Evolutionary conservation across 2,329 filamentous ascomycete species (phyloP), one percentile per base, ranked within the genome.

Genomic region (Allantophomopsis lycopodina): DNA sequence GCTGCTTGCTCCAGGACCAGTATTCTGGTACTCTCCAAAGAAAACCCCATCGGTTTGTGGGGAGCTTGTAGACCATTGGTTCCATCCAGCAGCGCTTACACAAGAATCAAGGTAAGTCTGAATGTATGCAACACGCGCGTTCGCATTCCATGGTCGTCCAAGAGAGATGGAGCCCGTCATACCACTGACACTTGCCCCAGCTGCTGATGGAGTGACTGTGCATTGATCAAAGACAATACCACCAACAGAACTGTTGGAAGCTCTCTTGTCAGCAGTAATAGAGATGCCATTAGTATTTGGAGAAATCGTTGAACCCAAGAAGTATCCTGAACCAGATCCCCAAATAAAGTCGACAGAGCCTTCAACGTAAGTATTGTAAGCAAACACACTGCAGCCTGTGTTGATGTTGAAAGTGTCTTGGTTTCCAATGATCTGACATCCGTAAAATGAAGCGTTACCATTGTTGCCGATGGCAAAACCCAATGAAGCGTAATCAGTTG

Each of bases 301-400:
- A 59, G 39, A 57, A 52, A 28, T 68, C 63, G 40, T 62, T 47
- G 54, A 73, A 62, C 38, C 74, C 66, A 51, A 77, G 54, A 68
- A 66, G 44, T 67, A 67, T 6, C 53, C 64, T 1, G 61, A 54
- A 2, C 63, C 64, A 18, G 55, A 51, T 8, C 63, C 64, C 48
- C 58, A 79, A 46, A 75, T 70, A 50, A 75, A 75, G 48, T 77
- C 74, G 35, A 70, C 69, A 2, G 70, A 68, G 21, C 73, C 72
- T 36, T 69, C 63, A 44, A 78, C 75, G 42, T 69, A 66, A 46
- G 64, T 65, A 43, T 67, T 66, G 40, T 60, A 59, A 18, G 65
- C 68, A 49, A 73, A 77, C 30, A 76, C 51, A 48, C 76, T 65
- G 44, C 64, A 59, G 44, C 73, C 74, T 39, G 57, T 60, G 47